phyloP scores from a whole-genome alignment of 2,329 filamentous ascomycete species.

The Alternaria arbusti region DNA sequence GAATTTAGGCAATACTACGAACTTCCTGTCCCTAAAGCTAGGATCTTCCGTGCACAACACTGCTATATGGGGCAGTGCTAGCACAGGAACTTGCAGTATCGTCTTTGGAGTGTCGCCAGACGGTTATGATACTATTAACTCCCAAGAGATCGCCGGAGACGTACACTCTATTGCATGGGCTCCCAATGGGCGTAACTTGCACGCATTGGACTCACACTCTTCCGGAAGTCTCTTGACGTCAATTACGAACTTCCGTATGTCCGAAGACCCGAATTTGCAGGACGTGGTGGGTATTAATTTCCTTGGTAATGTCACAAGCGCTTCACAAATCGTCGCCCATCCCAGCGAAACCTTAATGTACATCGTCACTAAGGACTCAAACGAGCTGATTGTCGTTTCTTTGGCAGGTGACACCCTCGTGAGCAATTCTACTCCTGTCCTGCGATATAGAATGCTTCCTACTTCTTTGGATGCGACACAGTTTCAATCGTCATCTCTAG shows the following conservation, averaged over 20 bases:
- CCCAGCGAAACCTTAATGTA: constrained; percentile 22
- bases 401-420: background rate
- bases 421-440: background rate
- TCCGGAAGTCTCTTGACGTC: constrained; percentile 16
- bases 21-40: constrained; percentile 20
- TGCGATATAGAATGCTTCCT: constrained; percentile 18
- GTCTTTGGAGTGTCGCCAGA: constrained; percentile 23
- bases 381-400: constrained; percentile 26
- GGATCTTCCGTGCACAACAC: constrained; percentile 14
- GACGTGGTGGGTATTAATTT: constrained; percentile 19
- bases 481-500: constrained; percentile 21
- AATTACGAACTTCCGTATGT: constrained; percentile 31
- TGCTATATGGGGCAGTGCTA: constrained; percentile 29
- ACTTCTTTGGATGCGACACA: constrained; percentile 14
- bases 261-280: background rate
- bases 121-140: constrained; percentile 22
- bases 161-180: constrained; percentile 30
- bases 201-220: constrained; percentile 26
- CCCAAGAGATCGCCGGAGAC: constrained; percentile 27
- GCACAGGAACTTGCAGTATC: constrained; percentile 28
- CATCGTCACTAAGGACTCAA: constrained; percentile 25
- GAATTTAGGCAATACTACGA: constrained; percentile 26
- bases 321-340: constrained; percentile 29
- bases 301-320: constrained; percentile 22
- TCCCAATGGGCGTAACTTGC: constrained; percentile 25